Conservation (phyloP, 2,329 filamentous ascomycete species). For the Colletotrichum chlorophyti region DNA sequence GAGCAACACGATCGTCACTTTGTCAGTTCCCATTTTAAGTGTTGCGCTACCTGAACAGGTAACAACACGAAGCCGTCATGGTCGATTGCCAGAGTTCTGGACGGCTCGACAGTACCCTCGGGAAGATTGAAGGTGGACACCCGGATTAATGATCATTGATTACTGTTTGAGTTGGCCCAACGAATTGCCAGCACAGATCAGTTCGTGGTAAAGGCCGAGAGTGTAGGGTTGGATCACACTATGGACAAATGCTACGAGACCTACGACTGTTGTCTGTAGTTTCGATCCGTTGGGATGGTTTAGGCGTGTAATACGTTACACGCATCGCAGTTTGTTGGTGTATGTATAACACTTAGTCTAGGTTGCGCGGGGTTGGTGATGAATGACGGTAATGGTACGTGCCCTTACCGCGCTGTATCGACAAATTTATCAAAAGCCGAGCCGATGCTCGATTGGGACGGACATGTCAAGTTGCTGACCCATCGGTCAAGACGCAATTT, state of each 20-base stretch:
- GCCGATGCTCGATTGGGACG: constrained; percentile 13
- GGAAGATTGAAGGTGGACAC: no score
- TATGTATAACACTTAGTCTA: no score
- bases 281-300: constrained; percentile 1
- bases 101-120: no score
- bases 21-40: no score
- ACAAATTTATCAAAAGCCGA: constrained; percentile 9
- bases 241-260: neutral
- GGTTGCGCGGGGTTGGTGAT: neutral
- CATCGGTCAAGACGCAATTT: constrained; percentile 1
- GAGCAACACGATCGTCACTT: neutral
- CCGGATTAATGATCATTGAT: neutral
- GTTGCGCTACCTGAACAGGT: no score
- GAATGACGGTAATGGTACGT: neutral
- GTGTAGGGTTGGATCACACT: constrained; percentile 2
- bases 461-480: constrained; percentile 1
- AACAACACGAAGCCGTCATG: no score
- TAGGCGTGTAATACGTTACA: neutral
- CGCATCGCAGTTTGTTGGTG: no score
- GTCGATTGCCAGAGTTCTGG: no score
- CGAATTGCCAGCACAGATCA: neutral
- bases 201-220: neutral
- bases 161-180: no score
- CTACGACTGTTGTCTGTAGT: neutral
- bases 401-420: neutral